A percentile compares a stretch with the other conserved stretches of the same genome.
Evolutionary conservation across 345 rosid genomes (phyloP).

Genomic region (Geranium brycei): DNA sequence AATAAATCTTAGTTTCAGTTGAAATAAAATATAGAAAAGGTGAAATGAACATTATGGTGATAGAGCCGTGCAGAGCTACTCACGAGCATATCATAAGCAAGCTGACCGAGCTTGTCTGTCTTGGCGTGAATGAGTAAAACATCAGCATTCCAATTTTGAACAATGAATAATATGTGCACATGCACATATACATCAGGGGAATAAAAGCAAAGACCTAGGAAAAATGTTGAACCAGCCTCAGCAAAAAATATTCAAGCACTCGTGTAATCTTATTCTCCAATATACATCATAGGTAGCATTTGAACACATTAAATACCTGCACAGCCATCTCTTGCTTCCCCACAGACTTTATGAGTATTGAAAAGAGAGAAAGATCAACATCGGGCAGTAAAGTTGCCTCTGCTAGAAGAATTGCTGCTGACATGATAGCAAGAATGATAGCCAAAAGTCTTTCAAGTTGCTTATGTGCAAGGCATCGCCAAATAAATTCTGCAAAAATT

Average conservation of each 20-base stretch:
- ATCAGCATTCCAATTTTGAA: conserved; percentile 92
- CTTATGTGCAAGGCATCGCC: conserved; percentile 70
- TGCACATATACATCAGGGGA: conserved; percentile 96
- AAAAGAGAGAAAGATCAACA: conserved; percentile 84
- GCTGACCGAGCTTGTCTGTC: conserved; percentile 93
- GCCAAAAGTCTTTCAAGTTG: conserved; percentile 63
- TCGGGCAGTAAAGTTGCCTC: conserved; percentile 82
- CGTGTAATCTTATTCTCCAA: neutral
- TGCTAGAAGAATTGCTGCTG: conserved; percentile 93
- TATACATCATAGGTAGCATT: neutral
- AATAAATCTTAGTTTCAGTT: conserved; percentile 5
- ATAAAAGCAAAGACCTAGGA: conserved; percentile 74
- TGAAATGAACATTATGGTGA: neutral
- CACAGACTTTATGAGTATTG: conserved; percentile 70
- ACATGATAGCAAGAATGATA: conserved; percentile 56
- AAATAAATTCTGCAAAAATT: conserved; percentile 56
- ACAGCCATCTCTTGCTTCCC: conserved; percentile 60
- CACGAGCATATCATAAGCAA: conserved; percentile 99
- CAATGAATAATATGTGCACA: conserved; percentile 91
- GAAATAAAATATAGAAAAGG: neutral
- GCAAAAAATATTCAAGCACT: neutral
- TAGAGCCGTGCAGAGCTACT: conserved; percentile 15
- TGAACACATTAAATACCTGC: conserved; percentile 30
- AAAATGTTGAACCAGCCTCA: neutral
- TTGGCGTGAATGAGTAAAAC: conserved; percentile 94